phyloP scores from a whole-genome alignment of 2,329 filamentous ascomycete species.

The Cladosporium sp. region DNA sequence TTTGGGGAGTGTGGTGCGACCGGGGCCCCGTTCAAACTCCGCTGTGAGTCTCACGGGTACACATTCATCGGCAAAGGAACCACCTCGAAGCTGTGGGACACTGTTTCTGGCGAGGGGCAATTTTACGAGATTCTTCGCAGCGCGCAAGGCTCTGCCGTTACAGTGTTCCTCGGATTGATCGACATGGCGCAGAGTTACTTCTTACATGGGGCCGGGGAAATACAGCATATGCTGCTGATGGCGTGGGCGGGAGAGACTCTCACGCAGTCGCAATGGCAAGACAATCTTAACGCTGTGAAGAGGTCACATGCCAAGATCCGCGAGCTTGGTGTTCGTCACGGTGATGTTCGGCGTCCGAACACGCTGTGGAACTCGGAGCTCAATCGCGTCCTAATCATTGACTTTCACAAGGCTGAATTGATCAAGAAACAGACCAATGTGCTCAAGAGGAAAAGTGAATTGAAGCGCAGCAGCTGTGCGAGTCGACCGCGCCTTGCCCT shows the following conservation, averaged over 20 bases:
- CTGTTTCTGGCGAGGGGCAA: constrained; percentile 35
- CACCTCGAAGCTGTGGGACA: constrained; percentile 27
- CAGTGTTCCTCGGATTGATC: constrained; percentile 38
- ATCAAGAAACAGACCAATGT: neutral
- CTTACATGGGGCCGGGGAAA: constrained; percentile 30
- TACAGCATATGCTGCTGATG: constrained; percentile 35
- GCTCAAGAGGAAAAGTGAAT: neutral
- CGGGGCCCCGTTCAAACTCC: constrained; percentile 31
- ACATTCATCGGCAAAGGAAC: constrained; percentile 31
- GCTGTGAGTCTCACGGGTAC: constrained; percentile 24
- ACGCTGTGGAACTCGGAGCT: constrained; percentile 26
- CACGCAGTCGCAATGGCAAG: constrained; percentile 8
- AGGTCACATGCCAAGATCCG: constrained; percentile 12
- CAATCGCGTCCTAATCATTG: constrained; percentile 21
- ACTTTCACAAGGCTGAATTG: constrained; percentile 23
- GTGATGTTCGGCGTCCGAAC: constrained; percentile 22
- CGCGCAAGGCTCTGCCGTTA: constrained; percentile 35
- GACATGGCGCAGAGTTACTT: constrained; percentile 37
- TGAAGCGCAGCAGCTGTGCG: too few species aligned
- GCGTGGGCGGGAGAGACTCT: constrained; percentile 31
- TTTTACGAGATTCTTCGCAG: constrained; percentile 35
- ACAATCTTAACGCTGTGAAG: neutral
- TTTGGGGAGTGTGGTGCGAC: constrained; percentile 25
- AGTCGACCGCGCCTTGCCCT: too few species aligned
- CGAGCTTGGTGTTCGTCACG: constrained; percentile 19